phyloP scores from a whole-genome alignment of 139 green algal species.

The Ettlia oleoabundans region DNA sequence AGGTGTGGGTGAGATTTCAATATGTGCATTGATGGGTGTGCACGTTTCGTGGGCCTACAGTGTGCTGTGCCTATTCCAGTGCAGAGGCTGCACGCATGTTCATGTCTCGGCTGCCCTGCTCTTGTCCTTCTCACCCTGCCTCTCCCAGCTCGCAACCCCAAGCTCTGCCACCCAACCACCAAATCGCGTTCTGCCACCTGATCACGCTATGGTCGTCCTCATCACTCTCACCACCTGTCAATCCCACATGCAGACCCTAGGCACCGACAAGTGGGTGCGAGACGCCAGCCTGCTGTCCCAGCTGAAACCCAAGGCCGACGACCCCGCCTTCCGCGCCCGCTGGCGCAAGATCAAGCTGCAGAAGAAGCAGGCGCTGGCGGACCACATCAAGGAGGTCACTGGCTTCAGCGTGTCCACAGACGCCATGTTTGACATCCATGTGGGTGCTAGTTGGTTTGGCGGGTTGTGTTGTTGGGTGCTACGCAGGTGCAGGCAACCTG shows the following conservation, averaged over 20 bases:
- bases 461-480: not conserved
- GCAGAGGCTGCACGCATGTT: too few relatives aligned
- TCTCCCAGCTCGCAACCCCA: too few relatives aligned
- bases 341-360: slow-evolving; percentile 88
- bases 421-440: slow-evolving; percentile 96
- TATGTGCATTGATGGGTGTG: too few relatives aligned
- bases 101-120: too few relatives aligned
- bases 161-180: too few relatives aligned
- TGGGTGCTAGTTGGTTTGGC: slow-evolving; percentile 9
- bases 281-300: slow-evolving; percentile 67
- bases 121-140: too few relatives aligned
- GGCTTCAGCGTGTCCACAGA: slow-evolving; percentile 75
- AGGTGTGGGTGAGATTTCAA: too few relatives aligned
- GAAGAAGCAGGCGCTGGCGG: slow-evolving; percentile 85
- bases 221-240: too few relatives aligned
- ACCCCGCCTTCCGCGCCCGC: slow-evolving; percentile 84
- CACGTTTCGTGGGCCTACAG: too few relatives aligned
- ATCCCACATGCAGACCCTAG: slow-evolving; percentile 47
- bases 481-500: not conserved
- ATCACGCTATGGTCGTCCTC: not conserved
- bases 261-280: slow-evolving; percentile 74
- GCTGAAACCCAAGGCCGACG: slow-evolving; percentile 72
- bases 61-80: too few relatives aligned
- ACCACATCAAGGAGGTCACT: slow-evolving; percentile 74
- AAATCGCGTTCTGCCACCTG: too few relatives aligned